These are phyloP conservation scores for Teratosphaeria destructans DNA, from an alignment of 2,329 filamentous ascomycete species.

Conservation along the genomic window DNA sequence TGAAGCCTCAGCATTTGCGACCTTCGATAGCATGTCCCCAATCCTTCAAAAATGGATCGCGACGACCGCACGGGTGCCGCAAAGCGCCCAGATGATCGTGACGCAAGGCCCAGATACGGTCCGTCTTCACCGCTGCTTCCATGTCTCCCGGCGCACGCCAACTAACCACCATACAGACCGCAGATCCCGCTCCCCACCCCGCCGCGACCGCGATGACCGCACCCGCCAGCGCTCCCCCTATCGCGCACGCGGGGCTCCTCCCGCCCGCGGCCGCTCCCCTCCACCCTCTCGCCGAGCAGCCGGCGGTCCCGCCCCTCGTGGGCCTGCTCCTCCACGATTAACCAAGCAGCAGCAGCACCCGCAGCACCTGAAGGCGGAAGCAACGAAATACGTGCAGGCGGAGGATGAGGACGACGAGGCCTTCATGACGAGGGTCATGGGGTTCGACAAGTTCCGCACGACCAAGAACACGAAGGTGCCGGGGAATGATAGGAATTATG, in stretches of 20 bases:
- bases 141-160: background rate
- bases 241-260: slow-evolving; percentile 1
- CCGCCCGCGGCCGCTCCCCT: background rate
- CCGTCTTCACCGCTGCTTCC: background rate
- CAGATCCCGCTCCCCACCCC: slow-evolving; percentile 21
- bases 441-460: slow-evolving; percentile 72
- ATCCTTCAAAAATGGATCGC: slow-evolving; percentile 14
- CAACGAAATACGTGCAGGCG: background rate
- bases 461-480: slow-evolving; percentile 84
- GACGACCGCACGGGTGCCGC: slow-evolving; percentile 16
- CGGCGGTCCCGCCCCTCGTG: slow-evolving; percentile 8
- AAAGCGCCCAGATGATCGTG: slow-evolving; percentile 15
- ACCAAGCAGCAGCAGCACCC: slow-evolving; percentile 1
- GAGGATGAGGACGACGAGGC: slow-evolving; percentile 51
- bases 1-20: background rate
- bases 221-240: slow-evolving; percentile 19
- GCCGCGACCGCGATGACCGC: slow-evolving; percentile 20
- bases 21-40: background rate
- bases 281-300: slow-evolving; percentile 3
- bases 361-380: background rate
- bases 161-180: slow-evolving; percentile 14
- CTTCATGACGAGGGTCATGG: slow-evolving; percentile 78
- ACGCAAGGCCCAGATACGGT: slow-evolving; percentile 19
- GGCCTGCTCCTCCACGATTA: slow-evolving; percentile 12
- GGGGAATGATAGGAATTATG: slow-evolving; percentile 71